Conservation (phyloP, 331 rosid species). For the Quercus tomentella region DNA sequence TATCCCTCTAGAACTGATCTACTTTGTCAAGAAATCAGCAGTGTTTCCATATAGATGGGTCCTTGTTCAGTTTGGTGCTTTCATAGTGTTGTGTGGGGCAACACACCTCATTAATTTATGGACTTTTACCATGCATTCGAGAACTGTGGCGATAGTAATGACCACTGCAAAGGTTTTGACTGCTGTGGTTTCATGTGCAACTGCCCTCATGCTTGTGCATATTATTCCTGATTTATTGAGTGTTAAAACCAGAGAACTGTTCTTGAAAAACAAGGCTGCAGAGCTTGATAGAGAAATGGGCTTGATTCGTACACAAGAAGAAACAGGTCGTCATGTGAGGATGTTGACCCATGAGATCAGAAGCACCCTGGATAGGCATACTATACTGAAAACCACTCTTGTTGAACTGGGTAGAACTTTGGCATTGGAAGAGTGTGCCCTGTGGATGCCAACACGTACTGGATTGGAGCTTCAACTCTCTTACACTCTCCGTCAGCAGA, state of each 20-base stretch:
- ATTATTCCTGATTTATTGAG: constrained; percentile 93
- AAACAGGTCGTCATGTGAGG: constrained; percentile 94
- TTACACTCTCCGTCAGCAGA: constrained; percentile 88
- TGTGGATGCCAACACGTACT: constrained; percentile 97
- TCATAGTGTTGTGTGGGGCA: constrained; percentile 94
- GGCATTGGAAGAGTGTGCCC: constrained; percentile 90
- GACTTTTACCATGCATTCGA: constrained; percentile 78
- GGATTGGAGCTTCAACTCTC: constrained; percentile 96
- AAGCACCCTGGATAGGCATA: constrained; percentile 92
- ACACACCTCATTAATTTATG: constrained; percentile 89
- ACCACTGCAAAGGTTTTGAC: constrained; percentile 82
- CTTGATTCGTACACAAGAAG: constrained; percentile 88
- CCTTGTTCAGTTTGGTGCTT: constrained; percentile 98
- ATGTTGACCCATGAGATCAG: constrained; percentile 96
- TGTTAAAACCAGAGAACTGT: constrained; percentile 83
- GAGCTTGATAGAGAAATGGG: constrained; percentile 99
- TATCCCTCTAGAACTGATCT: constrained; percentile 86
- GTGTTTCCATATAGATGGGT: constrained; percentile 99
- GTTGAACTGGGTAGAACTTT: constrained; percentile 84
- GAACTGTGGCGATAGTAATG: constrained; percentile 90
- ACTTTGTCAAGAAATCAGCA: constrained; percentile 93
- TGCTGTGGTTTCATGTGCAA: constrained; percentile 93
- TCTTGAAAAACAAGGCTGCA: constrained; percentile 93
- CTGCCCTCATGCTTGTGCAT: constrained; percentile 96
- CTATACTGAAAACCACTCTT: constrained; percentile 90